Base-by-base conservation (phyloP, 2,329 filamentous ascomycete species). In the Colletotrichum echinochloae region DNA sequence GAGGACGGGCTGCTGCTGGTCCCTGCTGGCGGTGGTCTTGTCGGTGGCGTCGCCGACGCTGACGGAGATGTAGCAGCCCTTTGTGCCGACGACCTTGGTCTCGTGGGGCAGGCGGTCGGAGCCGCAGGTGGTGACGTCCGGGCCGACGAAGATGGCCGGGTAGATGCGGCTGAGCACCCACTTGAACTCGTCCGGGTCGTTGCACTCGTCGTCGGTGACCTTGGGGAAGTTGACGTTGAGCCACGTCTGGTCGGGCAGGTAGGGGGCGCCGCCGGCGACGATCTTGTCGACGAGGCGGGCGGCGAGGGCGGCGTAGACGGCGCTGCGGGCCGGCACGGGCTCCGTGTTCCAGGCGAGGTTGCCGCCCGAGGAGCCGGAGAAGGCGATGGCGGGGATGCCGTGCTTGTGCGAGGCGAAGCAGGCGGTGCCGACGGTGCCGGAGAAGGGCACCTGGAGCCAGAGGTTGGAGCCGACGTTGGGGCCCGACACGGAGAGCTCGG, bases 141-240 rank as follows among this genome's bases (percentile, higher is more conserved):
- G 81, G 85, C 84, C 67, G 89, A 33, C 5, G 3, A 2, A 18
- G 41, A n/a, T 80, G 63, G 89, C 78, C 2, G 83, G 79, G 77
- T 89, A 87, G 76, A 93, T 88, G 23, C 91, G 84, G 56, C 83
- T 89, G 39, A 93, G 80, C 5, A 93, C 87, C 78, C 88, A 94
- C 74, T 85, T 84, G 83, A 92, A 91, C 64, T 90, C 80, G 37
- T 80, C 80, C 0, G 85, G 78, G 28, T 81, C 80, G 16, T 81
- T 83, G 80, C 91, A 93, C 61, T 46, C 1, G 23, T 26, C 33
- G 20, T 51, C 59, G 33, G 4, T 51, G 44, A 61, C 59, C 11
- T n/a, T 78, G 77, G 59, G 59, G 75, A 91, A 91, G 80, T 93
- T 93, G 74, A 93, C 89, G 74, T 93, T 93, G 41, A 93, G 84